Conservation (phyloP, 2,329 filamentous ascomycete genomes). For the Aspergillus sp. region DNA sequence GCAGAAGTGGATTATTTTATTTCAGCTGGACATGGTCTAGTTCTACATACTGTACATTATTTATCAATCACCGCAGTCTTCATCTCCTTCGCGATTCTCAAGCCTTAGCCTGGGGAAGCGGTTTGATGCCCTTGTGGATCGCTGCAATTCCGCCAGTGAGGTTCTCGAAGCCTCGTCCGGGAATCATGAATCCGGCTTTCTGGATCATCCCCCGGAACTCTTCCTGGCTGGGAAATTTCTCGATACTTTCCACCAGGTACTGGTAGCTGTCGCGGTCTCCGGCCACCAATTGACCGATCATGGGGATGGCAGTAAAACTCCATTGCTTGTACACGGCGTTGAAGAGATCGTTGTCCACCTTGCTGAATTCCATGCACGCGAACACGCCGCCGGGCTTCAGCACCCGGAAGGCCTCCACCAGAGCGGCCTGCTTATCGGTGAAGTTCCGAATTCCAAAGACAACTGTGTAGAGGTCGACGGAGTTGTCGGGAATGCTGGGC, state of each 20-base stretch:
- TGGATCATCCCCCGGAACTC: slow-evolving; percentile 66
- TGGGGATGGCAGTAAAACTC: slow-evolving; percentile 90
- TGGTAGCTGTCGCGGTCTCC: slow-evolving; percentile 95
- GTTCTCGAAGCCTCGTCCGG: slow-evolving; percentile 82
- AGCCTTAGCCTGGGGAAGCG: slow-evolving; percentile 25
- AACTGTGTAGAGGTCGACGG: slow-evolving; percentile 94
- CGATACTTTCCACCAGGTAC: slow-evolving; percentile 97
- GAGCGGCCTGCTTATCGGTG: slow-evolving; percentile 80
- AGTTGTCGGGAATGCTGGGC: slow-evolving; percentile 61
- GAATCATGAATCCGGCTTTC: slow-evolving; percentile 77
- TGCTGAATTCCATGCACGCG: slow-evolving; percentile 93
- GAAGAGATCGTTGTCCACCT: slow-evolving; percentile 74
- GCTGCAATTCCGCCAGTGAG: slow-evolving; percentile 89
- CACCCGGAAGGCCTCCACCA: slow-evolving; percentile 81
- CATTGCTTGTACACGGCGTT: slow-evolving; percentile 90
- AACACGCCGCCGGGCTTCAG: slow-evolving; percentile 94
- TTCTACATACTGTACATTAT: slow-evolving; percentile 2
- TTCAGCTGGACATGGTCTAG: background rate
- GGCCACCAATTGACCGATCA: slow-evolving; percentile 93
- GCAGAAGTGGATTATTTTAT: background rate
- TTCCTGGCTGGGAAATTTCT: slow-evolving; percentile 82
- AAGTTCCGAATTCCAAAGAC: slow-evolving; percentile 98
- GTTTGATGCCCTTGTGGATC: slow-evolving; percentile 96
- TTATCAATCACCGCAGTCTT: background rate
- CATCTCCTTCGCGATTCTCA: background rate